These are phyloP conservation scores for Tolypocladium cylindrosporum DNA, from an alignment of 2,329 filamentous ascomycete genomes.

Conservation along the genomic window DNA sequence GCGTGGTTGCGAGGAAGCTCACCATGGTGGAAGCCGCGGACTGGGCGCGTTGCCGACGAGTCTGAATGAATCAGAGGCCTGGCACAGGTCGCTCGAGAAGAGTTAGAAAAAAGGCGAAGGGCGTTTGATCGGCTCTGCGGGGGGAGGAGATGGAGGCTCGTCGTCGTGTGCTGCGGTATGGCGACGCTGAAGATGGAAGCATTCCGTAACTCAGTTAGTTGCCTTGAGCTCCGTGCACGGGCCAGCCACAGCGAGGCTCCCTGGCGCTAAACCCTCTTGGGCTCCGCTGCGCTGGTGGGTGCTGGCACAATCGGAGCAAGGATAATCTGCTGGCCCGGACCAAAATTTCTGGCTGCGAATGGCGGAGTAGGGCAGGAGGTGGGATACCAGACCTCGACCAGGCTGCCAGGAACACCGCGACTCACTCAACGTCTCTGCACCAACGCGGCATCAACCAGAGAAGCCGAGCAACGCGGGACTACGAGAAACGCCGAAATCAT, in stretches of 20 bases:
- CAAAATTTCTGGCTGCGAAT: slow-evolving; percentile 27
- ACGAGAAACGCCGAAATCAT: slow-evolving; percentile 31
- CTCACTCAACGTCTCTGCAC: slow-evolving; percentile 14
- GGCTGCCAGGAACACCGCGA: slow-evolving; percentile 19
- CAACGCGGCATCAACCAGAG: slow-evolving; percentile 19
- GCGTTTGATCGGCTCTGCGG: not conserved
- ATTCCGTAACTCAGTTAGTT: slow-evolving; percentile 30
- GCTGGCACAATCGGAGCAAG: slow-evolving; percentile 20
- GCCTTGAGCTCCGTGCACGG: slow-evolving; percentile 28
- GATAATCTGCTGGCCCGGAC: slow-evolving; percentile 28
- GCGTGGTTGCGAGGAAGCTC: slow-evolving; percentile 11
- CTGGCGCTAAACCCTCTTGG: slow-evolving; percentile 13
- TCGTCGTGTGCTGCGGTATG: slow-evolving; percentile 6
- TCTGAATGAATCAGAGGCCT: not conserved
- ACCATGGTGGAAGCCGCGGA: slow-evolving; percentile 32
- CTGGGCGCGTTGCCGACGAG: slow-evolving; percentile 9
- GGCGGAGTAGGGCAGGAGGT: slow-evolving; percentile 26
- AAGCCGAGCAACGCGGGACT: slow-evolving; percentile 14
- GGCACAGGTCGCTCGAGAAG: not conserved
- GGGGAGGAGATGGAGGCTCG: not conserved
- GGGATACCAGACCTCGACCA: slow-evolving; percentile 23
- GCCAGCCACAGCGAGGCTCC: slow-evolving; percentile 11
- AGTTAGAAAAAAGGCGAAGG: not conserved
- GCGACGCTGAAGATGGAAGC: slow-evolving; percentile 21
- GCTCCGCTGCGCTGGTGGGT: slow-evolving; percentile 5